These are phyloP conservation scores for Recurvomyces mirabilis DNA, from an alignment of 495 filamentous ascomycete species.

Conservation along the genomic window DNA sequence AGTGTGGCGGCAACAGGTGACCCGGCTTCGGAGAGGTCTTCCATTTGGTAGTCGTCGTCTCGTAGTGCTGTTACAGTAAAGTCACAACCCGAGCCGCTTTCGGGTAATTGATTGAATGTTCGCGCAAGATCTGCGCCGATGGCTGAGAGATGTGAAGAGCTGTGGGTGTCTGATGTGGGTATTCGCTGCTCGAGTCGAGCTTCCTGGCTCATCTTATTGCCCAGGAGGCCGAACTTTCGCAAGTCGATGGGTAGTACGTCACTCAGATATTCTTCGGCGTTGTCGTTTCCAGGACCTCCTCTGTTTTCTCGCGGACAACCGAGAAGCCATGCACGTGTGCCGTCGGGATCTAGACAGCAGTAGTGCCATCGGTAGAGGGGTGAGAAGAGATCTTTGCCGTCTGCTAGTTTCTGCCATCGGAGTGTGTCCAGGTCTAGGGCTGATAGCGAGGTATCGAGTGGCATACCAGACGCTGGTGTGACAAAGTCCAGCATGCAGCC, in stretches of 20 bases:
- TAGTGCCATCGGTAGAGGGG: constrained; percentile 92
- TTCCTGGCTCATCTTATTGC: constrained; percentile 59
- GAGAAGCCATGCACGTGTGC: constrained; percentile 92
- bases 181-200: constrained; percentile 46
- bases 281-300: constrained; percentile 37
- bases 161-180: constrained; percentile 40
- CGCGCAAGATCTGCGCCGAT: constrained; percentile 71
- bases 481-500: constrained; percentile 87
- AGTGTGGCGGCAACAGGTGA: constrained; percentile 22
- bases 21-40: constrained; percentile 27
- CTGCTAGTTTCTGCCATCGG: constrained; percentile 86
- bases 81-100: constrained; percentile 69
- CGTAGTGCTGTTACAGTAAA: constrained; percentile 72
- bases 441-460: constrained; percentile 79
- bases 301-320: constrained; percentile 67
- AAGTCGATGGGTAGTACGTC: constrained; percentile 89
- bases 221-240: constrained; percentile 71
- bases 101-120: constrained; percentile 73
- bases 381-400: constrained; percentile 84
- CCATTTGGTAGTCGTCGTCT: constrained; percentile 56
- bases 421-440: constrained; percentile 74
- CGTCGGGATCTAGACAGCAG: constrained; percentile 82
- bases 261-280: constrained; percentile 77
- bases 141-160: constrained; percentile 42
- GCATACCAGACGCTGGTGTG: constrained; percentile 77